A percentile compares a stretch with the other conserved stretches of the same genome.
Conservation (phyloP, 225 moss, liverwort and hornwort genomes). For the Bryum argenteum region DNA sequence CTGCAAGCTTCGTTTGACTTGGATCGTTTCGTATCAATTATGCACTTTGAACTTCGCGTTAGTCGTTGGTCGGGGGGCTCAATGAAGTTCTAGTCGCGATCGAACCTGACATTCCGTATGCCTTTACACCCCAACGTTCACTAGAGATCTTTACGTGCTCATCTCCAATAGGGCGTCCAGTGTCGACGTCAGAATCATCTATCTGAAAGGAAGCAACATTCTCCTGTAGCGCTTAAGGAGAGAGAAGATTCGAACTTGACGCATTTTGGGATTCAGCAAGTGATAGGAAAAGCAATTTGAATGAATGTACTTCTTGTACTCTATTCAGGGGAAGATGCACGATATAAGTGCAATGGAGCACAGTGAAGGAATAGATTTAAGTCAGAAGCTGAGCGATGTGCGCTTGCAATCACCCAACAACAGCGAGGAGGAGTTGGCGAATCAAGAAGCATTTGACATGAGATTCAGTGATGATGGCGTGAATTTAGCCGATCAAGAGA, state of each 20-base stretch:
- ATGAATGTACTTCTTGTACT: conserved; percentile 17
- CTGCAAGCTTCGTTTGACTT: conserved; percentile 10
- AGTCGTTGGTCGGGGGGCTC: background rate
- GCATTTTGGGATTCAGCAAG: conserved; percentile 6
- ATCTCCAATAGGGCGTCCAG: background rate
- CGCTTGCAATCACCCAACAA: conserved; percentile 60
- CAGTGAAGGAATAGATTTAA: conserved; percentile 69
- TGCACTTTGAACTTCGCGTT: background rate
- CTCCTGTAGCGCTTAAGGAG: conserved; percentile 15
- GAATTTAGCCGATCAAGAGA: conserved; percentile 70
- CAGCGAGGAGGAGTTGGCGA: conserved; percentile 47
- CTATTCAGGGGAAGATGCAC: conserved; percentile 45
- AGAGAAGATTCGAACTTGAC: background rate
- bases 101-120: background rate
- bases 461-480: conserved; percentile 52
- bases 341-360: conserved; percentile 63
- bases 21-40: conserved; percentile 4
- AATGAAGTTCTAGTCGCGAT: conserved; percentile 18
- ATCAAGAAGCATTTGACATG: conserved; percentile 40
- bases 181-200: background rate
- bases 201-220: conserved; percentile 7
- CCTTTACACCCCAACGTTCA: conserved; percentile 7
- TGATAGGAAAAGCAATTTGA: conserved; percentile 19
- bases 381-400: conserved; percentile 97
- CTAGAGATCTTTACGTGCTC: background rate